Percentiles rank a stretch among this genome's conserved stretches.
phyloP scores from a whole-genome alignment of 495 filamentous ascomycete genomes.

The Rostrohypoxylon terebratum region DNA sequence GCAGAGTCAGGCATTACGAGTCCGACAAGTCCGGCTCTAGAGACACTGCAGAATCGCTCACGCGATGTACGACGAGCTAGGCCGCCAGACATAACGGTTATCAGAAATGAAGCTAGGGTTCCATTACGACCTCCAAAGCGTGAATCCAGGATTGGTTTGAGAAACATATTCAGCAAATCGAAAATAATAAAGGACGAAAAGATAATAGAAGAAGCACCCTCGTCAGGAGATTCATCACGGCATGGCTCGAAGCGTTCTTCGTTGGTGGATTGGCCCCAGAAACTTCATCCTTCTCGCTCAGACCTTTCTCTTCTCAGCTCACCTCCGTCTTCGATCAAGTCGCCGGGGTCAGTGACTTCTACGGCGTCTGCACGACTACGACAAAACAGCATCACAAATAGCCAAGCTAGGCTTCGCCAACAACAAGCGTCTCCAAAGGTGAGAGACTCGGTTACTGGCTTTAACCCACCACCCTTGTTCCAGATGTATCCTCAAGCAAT shows the following conservation, averaged over 20 bases:
- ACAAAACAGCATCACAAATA: slow-evolving; percentile 24
- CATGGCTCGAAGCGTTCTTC: slow-evolving; percentile 57
- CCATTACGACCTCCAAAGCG: slow-evolving; percentile 46
- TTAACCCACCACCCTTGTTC: slow-evolving; percentile 86
- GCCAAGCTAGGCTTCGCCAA: slow-evolving; percentile 27
- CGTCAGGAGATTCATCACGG: slow-evolving; percentile 41
- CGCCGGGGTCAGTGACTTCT: slow-evolving; percentile 7
- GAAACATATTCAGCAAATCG: slow-evolving; percentile 60
- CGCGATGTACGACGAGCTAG: slow-evolving; percentile 42
- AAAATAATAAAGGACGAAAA: slow-evolving; percentile 49
- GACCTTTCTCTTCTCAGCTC: slow-evolving; percentile 52
- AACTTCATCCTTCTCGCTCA: slow-evolving; percentile 54
- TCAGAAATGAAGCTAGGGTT: slow-evolving; percentile 36
- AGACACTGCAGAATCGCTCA: slow-evolving; percentile 41
- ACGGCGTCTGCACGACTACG: slow-evolving; percentile 12
- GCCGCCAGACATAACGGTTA: slow-evolving; percentile 42
- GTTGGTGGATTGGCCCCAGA: slow-evolving; percentile 58
- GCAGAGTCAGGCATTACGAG: slow-evolving; percentile 22
- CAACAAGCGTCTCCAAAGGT: slow-evolving; percentile 14
- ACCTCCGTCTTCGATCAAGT: slow-evolving; percentile 24
- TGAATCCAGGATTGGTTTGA: slow-evolving; percentile 63
- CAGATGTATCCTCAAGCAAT: slow-evolving; percentile 90
- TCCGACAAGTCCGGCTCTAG: slow-evolving; percentile 32
- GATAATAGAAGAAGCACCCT: slow-evolving; percentile 41
- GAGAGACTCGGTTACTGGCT: slow-evolving; percentile 56